Percentiles rank a stretch among this genome's conserved stretches.
Evolutionary conservation across 495 filamentous ascomycete species (phyloP).

Genomic region (Hypoxylon lienhwacheense): DNA sequence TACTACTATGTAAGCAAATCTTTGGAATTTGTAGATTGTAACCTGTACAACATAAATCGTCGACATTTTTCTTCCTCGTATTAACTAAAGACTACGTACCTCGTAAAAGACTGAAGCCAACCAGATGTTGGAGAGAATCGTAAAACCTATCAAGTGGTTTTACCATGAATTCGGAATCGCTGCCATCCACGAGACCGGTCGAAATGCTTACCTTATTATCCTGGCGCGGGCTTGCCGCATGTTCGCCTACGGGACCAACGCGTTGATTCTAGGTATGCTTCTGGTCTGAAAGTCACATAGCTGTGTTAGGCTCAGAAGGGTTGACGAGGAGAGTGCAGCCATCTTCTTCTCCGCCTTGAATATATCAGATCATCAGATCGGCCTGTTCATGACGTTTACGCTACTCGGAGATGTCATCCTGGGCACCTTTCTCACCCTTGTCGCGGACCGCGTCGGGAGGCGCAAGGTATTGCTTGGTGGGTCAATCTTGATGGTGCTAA

Average conservation of each 20-base stretch:
- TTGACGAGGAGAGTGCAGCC: conserved; percentile 14
- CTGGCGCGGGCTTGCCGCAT: conserved; percentile 75
- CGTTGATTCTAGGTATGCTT: conserved; percentile 72
- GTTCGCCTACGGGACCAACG: conserved; percentile 76
- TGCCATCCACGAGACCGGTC: conserved; percentile 53
- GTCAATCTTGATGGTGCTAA: conserved; percentile 65
- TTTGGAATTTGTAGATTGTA: too few relatives aligned
- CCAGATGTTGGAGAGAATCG: conserved; percentile 22
- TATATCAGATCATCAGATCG: conserved; percentile 71
- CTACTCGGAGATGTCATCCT: conserved; percentile 78
- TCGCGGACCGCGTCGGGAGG: conserved; percentile 74
- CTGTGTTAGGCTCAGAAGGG: background rate
- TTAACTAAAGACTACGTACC: too few relatives aligned
- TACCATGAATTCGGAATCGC: conserved; percentile 51
- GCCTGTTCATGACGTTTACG: conserved; percentile 87
- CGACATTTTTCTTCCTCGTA: too few relatives aligned
- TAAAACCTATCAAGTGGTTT: conserved; percentile 34
- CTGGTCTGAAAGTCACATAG: conserved; percentile 1
- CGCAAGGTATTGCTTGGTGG: conserved; percentile 69
- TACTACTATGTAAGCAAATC: too few relatives aligned
- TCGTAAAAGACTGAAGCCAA: background rate
- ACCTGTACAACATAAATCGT: too few relatives aligned
- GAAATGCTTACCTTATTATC: conserved; percentile 73
- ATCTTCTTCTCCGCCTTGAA: conserved; percentile 63
- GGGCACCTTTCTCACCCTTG: conserved; percentile 72